These are phyloP conservation scores for Pelomyxa schiedti DNA, from an alignment of 78 protist species.

Conservation along the genomic window DNA sequence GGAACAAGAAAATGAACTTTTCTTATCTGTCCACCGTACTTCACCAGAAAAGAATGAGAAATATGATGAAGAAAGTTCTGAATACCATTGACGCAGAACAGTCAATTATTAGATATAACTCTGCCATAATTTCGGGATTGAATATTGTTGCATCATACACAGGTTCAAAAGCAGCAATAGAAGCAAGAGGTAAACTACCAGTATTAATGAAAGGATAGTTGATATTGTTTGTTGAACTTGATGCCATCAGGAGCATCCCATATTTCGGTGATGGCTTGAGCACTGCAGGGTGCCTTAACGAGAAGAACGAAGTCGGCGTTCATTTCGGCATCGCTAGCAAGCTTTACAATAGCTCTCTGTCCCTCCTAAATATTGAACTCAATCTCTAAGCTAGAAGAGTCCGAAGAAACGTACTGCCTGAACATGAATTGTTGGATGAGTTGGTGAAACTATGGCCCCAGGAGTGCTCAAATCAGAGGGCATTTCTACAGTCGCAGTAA, in stretches of 20 bases:
- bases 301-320: background rate
- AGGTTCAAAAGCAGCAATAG: background rate
- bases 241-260: background rate
- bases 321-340: background rate
- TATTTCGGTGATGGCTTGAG: background rate
- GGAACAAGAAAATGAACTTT: too few species aligned
- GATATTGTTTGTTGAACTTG: too few species aligned
- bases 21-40: too few species aligned
- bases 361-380: background rate
- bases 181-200: background rate
- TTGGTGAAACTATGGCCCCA: background rate
- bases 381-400: background rate
- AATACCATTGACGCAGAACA: too few species aligned
- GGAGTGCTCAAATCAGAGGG: background rate
- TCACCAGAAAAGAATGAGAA: too few species aligned
- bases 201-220: too few species aligned
- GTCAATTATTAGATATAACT: too few species aligned
- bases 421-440: background rate
- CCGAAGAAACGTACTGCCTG: background rate
- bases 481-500: background rate
- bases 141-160: background rate
- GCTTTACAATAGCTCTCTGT: background rate
- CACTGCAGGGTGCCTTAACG: background rate
- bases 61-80: too few species aligned
- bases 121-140: too few species aligned